A percentile compares a stretch with the other conserved stretches of the same genome.
phyloP scores from a whole-genome alignment of 1,139 yeast genomes.

The Magnusiomyces fungicola region DNA sequence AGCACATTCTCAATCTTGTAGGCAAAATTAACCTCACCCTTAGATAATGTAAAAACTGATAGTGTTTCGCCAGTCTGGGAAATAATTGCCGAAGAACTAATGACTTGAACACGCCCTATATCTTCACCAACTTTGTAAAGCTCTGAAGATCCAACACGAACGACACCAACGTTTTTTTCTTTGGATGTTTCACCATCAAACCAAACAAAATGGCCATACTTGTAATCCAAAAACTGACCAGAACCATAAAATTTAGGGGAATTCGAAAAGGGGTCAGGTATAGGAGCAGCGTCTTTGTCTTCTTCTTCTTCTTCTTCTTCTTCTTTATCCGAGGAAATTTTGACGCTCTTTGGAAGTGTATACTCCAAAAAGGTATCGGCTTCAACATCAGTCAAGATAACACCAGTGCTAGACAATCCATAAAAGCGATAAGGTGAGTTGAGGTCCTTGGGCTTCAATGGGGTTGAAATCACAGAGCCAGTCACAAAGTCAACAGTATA shows the following conservation, averaged over 20 bases:
- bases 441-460: background rate
- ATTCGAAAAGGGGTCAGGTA: background rate
- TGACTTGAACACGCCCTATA: background rate
- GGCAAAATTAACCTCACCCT: background rate
- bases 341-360: background rate
- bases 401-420: background rate
- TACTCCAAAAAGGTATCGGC: slow-evolving; percentile 2
- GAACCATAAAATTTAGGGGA: slow-evolving; percentile 1
- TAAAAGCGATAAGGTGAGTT: background rate
- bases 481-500: background rate
- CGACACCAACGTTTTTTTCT: background rate
- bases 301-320: background rate
- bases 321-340: background rate
- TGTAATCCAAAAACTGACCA: background rate
- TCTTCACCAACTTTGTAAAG: background rate
- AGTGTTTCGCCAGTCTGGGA: background rate
- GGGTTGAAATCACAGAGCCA: background rate
- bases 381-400: background rate
- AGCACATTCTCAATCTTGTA: background rate
- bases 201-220: background rate
- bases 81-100: background rate
- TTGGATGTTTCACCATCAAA: background rate
- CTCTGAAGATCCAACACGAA: background rate
- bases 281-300: background rate
- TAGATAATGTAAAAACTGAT: background rate